Percentiles rank a stretch among this genome's conserved stretches.
These are phyloP conservation scores for Sporothrix mexicana DNA, from an alignment of 2,329 filamentous ascomycete species.

Conservation along the genomic window DNA sequence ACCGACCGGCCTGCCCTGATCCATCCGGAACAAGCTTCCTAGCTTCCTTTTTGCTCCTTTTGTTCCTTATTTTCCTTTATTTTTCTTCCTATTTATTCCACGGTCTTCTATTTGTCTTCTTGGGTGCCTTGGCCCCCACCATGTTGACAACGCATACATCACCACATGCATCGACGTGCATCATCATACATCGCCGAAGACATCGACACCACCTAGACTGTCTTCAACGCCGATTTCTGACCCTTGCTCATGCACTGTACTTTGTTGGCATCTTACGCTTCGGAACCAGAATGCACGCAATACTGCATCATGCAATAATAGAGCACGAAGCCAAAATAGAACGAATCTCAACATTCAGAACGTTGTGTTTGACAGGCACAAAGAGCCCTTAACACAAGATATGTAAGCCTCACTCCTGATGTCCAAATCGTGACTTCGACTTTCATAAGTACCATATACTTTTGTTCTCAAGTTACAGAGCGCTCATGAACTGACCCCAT, in stretches of 20 bases:
- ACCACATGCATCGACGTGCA: not conserved
- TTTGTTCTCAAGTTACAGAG: not conserved
- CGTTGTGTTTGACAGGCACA: not conserved
- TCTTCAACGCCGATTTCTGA: not conserved
- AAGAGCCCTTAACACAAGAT: not conserved
- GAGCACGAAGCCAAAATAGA: not conserved
- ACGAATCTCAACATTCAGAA: not conserved
- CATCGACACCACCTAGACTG: not conserved
- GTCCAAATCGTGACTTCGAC: not conserved
- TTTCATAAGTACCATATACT: constrained; percentile 16
- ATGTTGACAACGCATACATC: constrained; percentile 22
- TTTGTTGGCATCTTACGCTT: not conserved
- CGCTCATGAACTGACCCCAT: not conserved
- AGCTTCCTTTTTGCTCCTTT: not conserved
- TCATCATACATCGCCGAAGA: not conserved
- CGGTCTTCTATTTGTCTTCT: not conserved
- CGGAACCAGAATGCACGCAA: constrained; percentile 17
- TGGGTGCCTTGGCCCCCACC: not conserved
- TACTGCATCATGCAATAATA: constrained; percentile 7
- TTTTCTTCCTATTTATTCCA: too few species aligned
- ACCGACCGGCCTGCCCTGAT: not conserved
- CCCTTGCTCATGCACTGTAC: not conserved
- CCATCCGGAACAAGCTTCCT: not conserved
- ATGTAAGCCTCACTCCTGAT: not conserved
- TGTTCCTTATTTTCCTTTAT: not conserved